These are phyloP conservation scores for Metschnikowia proteae DNA, from an alignment of 805 yeast genomes.

Conservation along the genomic window DNA sequence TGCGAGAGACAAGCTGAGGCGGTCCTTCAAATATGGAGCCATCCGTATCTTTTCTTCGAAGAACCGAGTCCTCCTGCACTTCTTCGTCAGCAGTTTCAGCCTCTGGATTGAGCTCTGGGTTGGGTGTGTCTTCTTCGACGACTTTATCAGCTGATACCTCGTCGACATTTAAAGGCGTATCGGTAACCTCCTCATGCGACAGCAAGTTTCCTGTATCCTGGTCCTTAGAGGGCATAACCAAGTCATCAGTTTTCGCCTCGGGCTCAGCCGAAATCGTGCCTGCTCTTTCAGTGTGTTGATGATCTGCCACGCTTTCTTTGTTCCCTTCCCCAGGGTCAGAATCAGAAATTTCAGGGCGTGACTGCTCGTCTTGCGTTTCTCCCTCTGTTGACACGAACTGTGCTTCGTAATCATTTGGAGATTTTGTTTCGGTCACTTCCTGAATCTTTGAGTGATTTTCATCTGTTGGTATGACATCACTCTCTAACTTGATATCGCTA, in stretches of 20 bases:
- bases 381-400: neutral
- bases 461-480: neutral
- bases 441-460: neutral
- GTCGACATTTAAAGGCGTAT: neutral
- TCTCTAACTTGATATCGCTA: neutral
- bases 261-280: neutral
- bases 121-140: neutral
- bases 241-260: neutral
- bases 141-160: neutral
- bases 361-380: neutral
- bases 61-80: conserved; percentile 2
- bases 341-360: neutral
- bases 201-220: neutral
- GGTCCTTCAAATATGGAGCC: conserved; percentile 61
- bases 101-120: neutral
- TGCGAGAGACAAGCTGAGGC: conserved; percentile 53
- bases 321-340: neutral
- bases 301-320: neutral
- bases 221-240: neutral
- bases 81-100: conserved; percentile 2
- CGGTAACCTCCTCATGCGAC: neutral
- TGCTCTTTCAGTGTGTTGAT: neutral
- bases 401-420: neutral
- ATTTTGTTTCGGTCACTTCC: neutral
- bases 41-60: conserved; percentile 5